Percentiles rank a stretch among this genome's conserved stretches.
Evolutionary conservation across 768 basidiomycete genomes (phyloP).

Genomic region (button mushroom (Agaricus bisporus)): DNA sequence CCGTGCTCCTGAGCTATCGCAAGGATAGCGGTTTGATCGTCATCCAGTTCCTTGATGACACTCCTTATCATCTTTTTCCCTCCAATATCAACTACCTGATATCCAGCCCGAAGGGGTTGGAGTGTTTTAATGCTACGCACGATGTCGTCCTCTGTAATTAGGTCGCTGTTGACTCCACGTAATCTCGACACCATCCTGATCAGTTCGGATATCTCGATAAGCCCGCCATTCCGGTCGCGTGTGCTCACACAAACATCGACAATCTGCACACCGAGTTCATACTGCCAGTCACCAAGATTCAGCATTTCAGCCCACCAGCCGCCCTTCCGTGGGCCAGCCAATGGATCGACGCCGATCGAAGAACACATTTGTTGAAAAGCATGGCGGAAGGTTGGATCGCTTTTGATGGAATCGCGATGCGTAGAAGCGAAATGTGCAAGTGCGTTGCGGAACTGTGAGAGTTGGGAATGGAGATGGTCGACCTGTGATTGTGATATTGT

Average conservation of each 20-base stretch:
- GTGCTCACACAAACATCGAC: constrained; percentile 90
- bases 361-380: constrained; percentile 96
- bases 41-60: constrained; percentile 86
- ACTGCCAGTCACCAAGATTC: constrained; percentile 90
- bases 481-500: constrained; percentile 74
- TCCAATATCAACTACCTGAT: constrained; percentile 75
- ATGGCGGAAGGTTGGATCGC: constrained; percentile 82
- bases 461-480: constrained; percentile 71
- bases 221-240: constrained; percentile 83
- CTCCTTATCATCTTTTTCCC: constrained; percentile 78
- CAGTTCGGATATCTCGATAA: constrained; percentile 86
- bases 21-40: constrained; percentile 80
- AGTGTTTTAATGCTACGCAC: constrained; percentile 80
- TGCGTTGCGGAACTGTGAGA: constrained; percentile 77
- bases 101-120: constrained; percentile 86
- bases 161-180: constrained; percentile 60
- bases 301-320: constrained; percentile 92
- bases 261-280: constrained; percentile 92
- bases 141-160: constrained; percentile 83
- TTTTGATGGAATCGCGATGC: constrained; percentile 79
- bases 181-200: constrained; percentile 72
- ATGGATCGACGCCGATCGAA: constrained; percentile 90
- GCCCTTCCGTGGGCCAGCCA: constrained; percentile 78
- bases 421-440: constrained; percentile 74
- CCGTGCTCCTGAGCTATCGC: constrained; percentile 63